Evolutionary conservation across 176 grass and related monocot genomes (phyloP).

Genomic region (Poa annua): DNA sequence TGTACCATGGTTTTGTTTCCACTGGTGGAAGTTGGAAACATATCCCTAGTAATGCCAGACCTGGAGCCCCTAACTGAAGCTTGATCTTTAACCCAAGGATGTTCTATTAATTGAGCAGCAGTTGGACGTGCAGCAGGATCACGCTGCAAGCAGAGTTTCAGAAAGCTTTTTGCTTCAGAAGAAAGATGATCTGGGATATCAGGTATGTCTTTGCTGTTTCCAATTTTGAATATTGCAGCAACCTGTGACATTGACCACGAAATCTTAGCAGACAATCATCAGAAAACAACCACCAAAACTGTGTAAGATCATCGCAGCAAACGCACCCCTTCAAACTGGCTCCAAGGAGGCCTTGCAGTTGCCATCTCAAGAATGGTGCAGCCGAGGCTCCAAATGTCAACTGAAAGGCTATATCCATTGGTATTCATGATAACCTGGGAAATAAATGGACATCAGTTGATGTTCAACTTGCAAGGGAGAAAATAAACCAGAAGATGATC

Average conservation of each 20-base stretch:
- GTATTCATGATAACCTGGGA: conserved; percentile 93
- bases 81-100: conserved; percentile 84
- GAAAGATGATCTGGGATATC: conserved; percentile 88
- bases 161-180: conserved; percentile 72
- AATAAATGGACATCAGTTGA: not conserved
- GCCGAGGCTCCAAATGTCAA: conserved; percentile 99
- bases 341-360: conserved; percentile 95
- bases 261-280: conserved; percentile 37
- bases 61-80: conserved; percentile 48
- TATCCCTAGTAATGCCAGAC: conserved; percentile 48
- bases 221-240: conserved; percentile 98
- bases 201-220: conserved; percentile 97
- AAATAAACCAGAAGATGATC: not conserved
- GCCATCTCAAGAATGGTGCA: conserved; percentile 99
- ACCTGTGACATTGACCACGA: conserved; percentile 58
- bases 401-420: conserved; percentile 94
- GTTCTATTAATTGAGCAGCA: conserved; percentile 76
- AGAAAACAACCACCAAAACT: not conserved
- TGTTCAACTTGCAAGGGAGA: conserved; percentile 12
- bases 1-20: conserved; percentile 47
- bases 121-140: conserved; percentile 88
- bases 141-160: conserved; percentile 89
- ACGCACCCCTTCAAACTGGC: conserved; percentile 91
- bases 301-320: not conserved
- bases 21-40: conserved; percentile 30